Conservation (phyloP, 192 early-diverging fungal species). For the Entomortierella lignicola region DNA sequence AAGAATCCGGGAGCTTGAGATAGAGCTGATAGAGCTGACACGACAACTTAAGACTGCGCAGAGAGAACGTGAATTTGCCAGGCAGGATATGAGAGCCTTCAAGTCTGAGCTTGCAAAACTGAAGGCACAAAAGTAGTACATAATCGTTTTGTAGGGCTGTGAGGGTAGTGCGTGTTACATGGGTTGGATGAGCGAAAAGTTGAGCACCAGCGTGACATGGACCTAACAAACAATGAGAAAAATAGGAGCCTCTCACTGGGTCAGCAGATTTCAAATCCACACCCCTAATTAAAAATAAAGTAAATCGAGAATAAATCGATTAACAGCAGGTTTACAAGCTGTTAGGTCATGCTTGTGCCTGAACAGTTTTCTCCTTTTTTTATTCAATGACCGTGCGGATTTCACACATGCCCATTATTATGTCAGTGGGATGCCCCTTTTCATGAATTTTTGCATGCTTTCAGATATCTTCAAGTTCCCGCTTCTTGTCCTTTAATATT, state of each 20-base stretch:
- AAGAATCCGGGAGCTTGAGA: constrained; percentile 36
- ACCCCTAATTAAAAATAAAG: background rate
- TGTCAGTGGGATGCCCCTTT: no score
- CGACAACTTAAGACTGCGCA: constrained; percentile 36
- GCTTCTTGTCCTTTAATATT: no score
- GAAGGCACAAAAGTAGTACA: background rate
- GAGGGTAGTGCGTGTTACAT: background rate
- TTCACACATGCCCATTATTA: no score
- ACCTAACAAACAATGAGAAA: background rate
- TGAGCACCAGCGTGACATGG: background rate
- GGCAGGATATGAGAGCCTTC: constrained; percentile 39
- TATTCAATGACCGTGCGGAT: background rate
- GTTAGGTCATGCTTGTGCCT: no score
- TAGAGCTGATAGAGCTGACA: constrained; percentile 13
- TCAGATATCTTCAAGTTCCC: no score
- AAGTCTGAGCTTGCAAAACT: constrained; percentile 34
- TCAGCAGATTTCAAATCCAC: no score
- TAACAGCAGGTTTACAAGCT: no score
- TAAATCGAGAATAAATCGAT: no score
- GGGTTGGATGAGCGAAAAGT: background rate
- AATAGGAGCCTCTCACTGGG: background rate
- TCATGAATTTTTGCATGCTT: no score
- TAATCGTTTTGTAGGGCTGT: no score
- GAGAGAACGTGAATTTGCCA: constrained; percentile 37
- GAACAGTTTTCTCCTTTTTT: background rate